Conservation (phyloP, 2,329 filamentous ascomycete species). For the Paecilomyces variotii region DNA sequence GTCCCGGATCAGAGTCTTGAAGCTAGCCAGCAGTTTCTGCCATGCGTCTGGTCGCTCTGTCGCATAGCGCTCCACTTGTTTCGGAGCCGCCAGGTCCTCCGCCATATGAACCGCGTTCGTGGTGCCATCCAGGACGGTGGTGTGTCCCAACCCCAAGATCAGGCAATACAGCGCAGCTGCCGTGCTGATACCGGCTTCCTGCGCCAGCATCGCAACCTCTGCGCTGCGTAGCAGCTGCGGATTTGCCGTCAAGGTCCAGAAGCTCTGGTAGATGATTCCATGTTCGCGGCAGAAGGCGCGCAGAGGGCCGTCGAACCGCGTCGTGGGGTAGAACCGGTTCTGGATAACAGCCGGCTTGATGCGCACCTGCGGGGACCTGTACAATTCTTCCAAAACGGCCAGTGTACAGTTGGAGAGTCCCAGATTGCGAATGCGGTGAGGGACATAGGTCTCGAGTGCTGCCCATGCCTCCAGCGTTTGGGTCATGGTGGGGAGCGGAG, state of each 20-base stretch:
- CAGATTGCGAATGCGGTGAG: conserved; percentile 54
- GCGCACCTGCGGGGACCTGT: conserved; percentile 28
- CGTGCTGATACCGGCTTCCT: conserved; percentile 30
- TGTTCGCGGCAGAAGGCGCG: conserved; percentile 49
- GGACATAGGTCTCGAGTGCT: conserved; percentile 59
- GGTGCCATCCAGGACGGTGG: conserved; percentile 50
- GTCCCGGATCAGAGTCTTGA: conserved; percentile 38
- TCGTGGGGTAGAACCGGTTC: conserved; percentile 61
- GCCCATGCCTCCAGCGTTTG: conserved; percentile 59
- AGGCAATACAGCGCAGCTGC: conserved; percentile 49
- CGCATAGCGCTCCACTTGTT: conserved; percentile 35
- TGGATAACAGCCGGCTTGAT: conserved; percentile 60
- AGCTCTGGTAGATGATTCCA: conserved; percentile 50
- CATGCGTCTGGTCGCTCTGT: conserved; percentile 42
- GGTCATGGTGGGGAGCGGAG: conserved; percentile 42
- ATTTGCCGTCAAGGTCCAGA: conserved; percentile 56
- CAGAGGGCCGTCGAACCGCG: conserved; percentile 52
- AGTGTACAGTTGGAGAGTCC: conserved; percentile 71
- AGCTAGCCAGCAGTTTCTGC: conserved; percentile 40
- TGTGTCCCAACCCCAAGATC: conserved; percentile 45
- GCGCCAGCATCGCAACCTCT: conserved; percentile 45
- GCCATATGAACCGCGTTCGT: conserved; percentile 45
- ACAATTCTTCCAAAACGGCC: conserved; percentile 47
- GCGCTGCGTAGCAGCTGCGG: conserved; percentile 41
- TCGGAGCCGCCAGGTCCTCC: conserved; percentile 42